Base-by-base conservation (phyloP, 768 basidiomycete species). In the Collybia nuda region DNA sequence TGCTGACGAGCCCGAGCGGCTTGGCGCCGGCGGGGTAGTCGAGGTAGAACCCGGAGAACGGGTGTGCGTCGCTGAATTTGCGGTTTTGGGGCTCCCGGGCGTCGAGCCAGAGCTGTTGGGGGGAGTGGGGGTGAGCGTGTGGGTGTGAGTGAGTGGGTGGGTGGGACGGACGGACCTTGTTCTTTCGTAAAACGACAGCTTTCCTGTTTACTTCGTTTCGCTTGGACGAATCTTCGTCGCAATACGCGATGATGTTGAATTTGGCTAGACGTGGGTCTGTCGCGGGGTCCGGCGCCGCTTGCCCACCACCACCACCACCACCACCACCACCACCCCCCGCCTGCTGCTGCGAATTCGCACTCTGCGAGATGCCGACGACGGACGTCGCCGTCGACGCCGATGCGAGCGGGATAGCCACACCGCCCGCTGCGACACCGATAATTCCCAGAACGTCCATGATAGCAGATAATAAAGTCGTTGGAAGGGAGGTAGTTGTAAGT, bases 31-130 rank as follows among this genome's bases (percentile, higher is more conserved):
- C 56, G 2, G 67, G 67, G 24, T 66, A 66, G 2, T 68, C 67
- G 53, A 65, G 47, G 45, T 62, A 68, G 50, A 68, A 68, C 0
- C 67, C 67, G 0, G 67, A 60, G 52, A 66, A 68, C 0, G 65
- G 59, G 42, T 66, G 67, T 0, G 61, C 67, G 41, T 65, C 63
- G 5, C 23, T 28, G 51, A 64, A 64, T 1, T 54, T 57, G 0
- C 63, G 62, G 14, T 61, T 57, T 8, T 50, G 43, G 2, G 59
- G 56, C 44, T 66, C 61, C 14, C 56, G 48, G 5, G 59, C 63
- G 50, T 68, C 67, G 17, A 66, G 63, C 44, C 61, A 68, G 1
- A 68, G 54, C 67, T 67, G 44, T 23, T 26, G n/a, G n/a, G n/a
- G n/a, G n/a, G 18, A 22, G 6, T 5, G 11, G 17, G 14, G 6